Conservation (phyloP, 2,329 filamentous ascomycete genomes). For the Purpureocillium takamizusanense region DNA sequence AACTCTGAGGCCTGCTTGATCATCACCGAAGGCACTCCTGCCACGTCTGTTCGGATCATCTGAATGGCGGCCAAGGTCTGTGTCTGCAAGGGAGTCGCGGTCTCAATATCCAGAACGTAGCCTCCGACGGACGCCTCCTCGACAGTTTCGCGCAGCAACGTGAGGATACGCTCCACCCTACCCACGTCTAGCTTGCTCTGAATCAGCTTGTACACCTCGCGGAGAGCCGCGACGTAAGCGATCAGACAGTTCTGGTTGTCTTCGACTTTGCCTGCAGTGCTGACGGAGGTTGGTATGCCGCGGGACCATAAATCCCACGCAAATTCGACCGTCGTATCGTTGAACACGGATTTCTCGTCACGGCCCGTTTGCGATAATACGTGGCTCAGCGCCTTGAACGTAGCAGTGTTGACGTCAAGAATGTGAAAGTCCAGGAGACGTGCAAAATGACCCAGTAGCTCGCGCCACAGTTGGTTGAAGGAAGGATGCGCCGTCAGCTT, state of each 20-base stretch:
- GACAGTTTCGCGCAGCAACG: conserved; percentile 61
- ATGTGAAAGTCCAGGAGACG: conserved; percentile 52
- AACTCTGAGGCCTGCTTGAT: conserved; percentile 63
- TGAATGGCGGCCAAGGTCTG: conserved; percentile 60
- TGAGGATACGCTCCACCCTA: conserved; percentile 58
- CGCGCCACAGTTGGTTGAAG: conserved; percentile 68
- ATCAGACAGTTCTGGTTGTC: conserved; percentile 77
- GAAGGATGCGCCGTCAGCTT: conserved; percentile 56
- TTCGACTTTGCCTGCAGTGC: conserved; percentile 24
- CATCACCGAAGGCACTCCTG: conserved; percentile 58
- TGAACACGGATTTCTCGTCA: conserved; percentile 33
- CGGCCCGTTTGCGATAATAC: conserved; percentile 46
- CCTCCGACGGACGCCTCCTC: conserved; percentile 57
- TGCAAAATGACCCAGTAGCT: conserved; percentile 62
- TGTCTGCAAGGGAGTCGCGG: conserved; percentile 62
- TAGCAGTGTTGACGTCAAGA: conserved; percentile 63
- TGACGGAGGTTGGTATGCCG: conserved; percentile 45
- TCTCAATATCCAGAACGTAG: conserved; percentile 66
- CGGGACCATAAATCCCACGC: conserved; percentile 65
- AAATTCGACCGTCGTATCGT: conserved; percentile 44
- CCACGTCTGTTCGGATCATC: conserved; percentile 56
- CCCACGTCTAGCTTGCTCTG: conserved; percentile 52
- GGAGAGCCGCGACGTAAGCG: conserved; percentile 70
- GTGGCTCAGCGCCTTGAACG: conserved; percentile 57
- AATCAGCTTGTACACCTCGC: conserved; percentile 71